Percentiles rank a stretch among this genome's conserved stretches.
These are phyloP conservation scores for Fusarium verticillioides DNA, from an alignment of 2,329 filamentous ascomycete genomes.

Conservation along the genomic window DNA sequence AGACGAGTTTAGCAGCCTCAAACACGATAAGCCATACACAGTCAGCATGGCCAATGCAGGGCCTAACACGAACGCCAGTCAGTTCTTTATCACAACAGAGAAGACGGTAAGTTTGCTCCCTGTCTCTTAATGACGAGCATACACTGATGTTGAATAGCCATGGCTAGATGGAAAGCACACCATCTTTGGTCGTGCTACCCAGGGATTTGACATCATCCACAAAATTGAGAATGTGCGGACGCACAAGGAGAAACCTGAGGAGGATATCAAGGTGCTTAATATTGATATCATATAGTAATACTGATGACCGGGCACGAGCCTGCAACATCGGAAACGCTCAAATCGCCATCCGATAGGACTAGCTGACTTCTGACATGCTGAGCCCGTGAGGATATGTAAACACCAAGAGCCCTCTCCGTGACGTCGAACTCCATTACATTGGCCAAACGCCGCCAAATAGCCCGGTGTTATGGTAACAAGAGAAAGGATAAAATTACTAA, in stretches of 20 bases:
- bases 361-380: neutral
- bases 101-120: conserved; percentile 74
- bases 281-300: conserved; percentile 69
- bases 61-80: conserved; percentile 92
- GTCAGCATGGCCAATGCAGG: conserved; percentile 98
- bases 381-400: neutral
- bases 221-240: conserved; percentile 93
- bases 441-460: conserved; percentile 1
- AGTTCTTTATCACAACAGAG: conserved; percentile 99
- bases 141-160: conserved; percentile 61
- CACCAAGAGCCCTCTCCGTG: neutral
- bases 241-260: conserved; percentile 91
- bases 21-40: conserved; percentile 96
- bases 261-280: conserved; percentile 97
- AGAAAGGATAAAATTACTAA: too few relatives aligned
- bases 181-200: conserved; percentile 90
- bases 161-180: conserved; percentile 98
- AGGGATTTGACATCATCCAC: conserved; percentile 93
- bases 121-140: neutral
- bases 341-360: neutral
- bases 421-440: conserved; percentile 14
- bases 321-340: neutral
- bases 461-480: too few relatives aligned
- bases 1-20: conserved; percentile 91
- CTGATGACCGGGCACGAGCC: neutral